Percentiles rank a stretch among this genome's conserved stretches.
Evolutionary conservation across 768 basidiomycete species (phyloP).

Genomic region (Pulveroboletus sp.): DNA sequence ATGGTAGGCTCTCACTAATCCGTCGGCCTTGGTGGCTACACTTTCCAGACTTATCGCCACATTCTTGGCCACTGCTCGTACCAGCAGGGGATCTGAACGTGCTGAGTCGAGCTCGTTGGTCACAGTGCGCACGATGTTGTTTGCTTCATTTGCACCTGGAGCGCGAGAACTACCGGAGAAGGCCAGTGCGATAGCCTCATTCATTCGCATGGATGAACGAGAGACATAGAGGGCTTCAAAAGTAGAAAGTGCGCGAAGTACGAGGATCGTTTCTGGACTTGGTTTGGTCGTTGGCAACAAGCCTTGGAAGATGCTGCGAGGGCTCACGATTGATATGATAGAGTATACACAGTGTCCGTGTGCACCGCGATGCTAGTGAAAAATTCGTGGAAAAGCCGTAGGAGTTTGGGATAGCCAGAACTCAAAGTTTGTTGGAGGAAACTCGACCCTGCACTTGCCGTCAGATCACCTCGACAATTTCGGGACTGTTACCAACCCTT

Average conservation of each 20-base stretch:
- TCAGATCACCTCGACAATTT: slow-evolving; percentile 1
- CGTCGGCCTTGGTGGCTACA: slow-evolving; percentile 59
- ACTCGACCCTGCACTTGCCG: slow-evolving; percentile 56
- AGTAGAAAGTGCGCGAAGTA: slow-evolving; percentile 75
- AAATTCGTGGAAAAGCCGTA: slow-evolving; percentile 94
- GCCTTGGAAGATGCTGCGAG: not conserved
- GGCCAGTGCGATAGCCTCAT: slow-evolving; percentile 72
- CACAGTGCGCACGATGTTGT: slow-evolving; percentile 68
- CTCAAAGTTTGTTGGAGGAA: slow-evolving; percentile 90
- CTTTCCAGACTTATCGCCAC: slow-evolving; percentile 65
- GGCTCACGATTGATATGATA: slow-evolving; percentile 74
- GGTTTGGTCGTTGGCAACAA: not conserved
- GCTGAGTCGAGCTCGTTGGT: slow-evolving; percentile 70
- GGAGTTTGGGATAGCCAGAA: slow-evolving; percentile 77
- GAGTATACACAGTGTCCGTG: slow-evolving; percentile 89
- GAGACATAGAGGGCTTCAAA: slow-evolving; percentile 90
- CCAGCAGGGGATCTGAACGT: slow-evolving; percentile 73
- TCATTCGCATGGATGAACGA: slow-evolving; percentile 76
- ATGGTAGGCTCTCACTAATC: slow-evolving; percentile 47
- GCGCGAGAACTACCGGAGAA: slow-evolving; percentile 66
- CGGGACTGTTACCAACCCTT: slow-evolving; percentile 48
- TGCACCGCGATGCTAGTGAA: slow-evolving; percentile 94
- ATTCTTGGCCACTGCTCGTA: slow-evolving; percentile 73
- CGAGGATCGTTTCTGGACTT: slow-evolving; percentile 88
- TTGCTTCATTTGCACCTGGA: slow-evolving; percentile 71